These are phyloP conservation scores for Periconia macrospinosa DNA, from an alignment of 2,329 filamentous ascomycete genomes.

Conservation along the genomic window DNA sequence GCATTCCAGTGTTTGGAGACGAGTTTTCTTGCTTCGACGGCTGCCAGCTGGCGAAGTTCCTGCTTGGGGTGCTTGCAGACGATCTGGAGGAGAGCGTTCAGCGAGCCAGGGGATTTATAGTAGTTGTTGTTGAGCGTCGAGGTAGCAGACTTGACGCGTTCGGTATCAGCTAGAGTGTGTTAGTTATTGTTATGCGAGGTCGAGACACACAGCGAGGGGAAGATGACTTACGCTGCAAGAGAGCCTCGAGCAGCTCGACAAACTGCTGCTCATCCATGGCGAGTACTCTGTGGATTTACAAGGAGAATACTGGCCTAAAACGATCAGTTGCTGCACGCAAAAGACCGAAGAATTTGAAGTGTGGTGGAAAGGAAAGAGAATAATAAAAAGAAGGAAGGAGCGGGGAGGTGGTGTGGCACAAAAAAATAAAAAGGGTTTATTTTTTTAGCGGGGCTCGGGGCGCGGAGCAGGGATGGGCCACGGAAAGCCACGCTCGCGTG, in stretches of 20 bases:
- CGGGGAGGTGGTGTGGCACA: not conserved
- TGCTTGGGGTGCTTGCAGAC: conserved; percentile 74
- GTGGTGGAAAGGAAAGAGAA: not conserved
- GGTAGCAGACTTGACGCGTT: conserved; percentile 80
- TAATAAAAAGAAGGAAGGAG: not conserved
- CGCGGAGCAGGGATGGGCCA: not conserved
- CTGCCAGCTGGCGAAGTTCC: conserved; percentile 82
- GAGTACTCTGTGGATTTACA: not conserved
- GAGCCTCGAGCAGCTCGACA: conserved; percentile 81
- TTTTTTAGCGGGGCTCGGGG: not conserved
- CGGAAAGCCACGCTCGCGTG: not conserved
- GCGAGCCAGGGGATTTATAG: conserved; percentile 81
- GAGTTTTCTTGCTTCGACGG: conserved; percentile 83
- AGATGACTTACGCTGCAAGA: conserved; percentile 74
- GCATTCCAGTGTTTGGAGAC: conserved; percentile 84
- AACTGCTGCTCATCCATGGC: conserved; percentile 81
- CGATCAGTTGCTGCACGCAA: conserved; percentile 1
- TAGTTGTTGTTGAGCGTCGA: conserved; percentile 89
- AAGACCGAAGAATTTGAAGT: not conserved
- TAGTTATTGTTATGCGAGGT: conserved; percentile 27
- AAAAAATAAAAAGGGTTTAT: not conserved
- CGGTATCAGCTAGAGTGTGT: conserved; percentile 68
- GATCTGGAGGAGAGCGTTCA: conserved; percentile 85
- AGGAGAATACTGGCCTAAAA: not conserved
- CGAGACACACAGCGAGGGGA: conserved; percentile 5